These are phyloP conservation scores for Botrytis hyacinthi DNA, from an alignment of 2,329 filamentous ascomycete genomes.

Conservation along the genomic window DNA sequence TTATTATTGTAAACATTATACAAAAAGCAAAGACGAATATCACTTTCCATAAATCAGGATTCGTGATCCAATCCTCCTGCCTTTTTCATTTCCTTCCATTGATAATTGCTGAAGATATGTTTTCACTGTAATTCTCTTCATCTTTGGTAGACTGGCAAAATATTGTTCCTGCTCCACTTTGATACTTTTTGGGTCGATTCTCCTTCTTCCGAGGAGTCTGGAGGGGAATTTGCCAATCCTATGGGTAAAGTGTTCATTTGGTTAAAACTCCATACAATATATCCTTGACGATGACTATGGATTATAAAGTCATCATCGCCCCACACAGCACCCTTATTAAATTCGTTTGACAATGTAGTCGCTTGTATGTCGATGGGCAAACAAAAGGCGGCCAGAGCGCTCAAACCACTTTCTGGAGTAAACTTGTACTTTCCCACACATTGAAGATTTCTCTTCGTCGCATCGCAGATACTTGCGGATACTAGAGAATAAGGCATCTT, in stretches of 20 bases:
- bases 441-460: not conserved
- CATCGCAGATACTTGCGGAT: not conserved
- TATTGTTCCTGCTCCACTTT: not conserved
- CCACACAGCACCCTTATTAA: not conserved
- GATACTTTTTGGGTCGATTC: not conserved
- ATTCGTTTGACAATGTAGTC: not conserved
- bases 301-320: slow-evolving; percentile 32
- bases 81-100: not conserved
- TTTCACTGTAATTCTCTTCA: not conserved
- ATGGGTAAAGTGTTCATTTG: not conserved
- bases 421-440: not conserved
- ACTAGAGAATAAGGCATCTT: not conserved
- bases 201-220: not conserved
- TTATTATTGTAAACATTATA: not conserved
- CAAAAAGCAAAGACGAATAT: not conserved
- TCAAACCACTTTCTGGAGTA: not conserved
- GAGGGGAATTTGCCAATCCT: not conserved
- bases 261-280: slow-evolving; percentile 30
- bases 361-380: not conserved
- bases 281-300: slow-evolving; percentile 20
- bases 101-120: not conserved
- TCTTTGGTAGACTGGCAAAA: rapidly evolving
- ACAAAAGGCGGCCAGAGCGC: not conserved
- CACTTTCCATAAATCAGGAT: not conserved
- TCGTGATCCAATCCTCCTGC: rapidly evolving